A percentile compares a stretch with the other conserved stretches of the same genome.
Conservation (phyloP, 306 rosid species). For the Quercus alba region DNA sequence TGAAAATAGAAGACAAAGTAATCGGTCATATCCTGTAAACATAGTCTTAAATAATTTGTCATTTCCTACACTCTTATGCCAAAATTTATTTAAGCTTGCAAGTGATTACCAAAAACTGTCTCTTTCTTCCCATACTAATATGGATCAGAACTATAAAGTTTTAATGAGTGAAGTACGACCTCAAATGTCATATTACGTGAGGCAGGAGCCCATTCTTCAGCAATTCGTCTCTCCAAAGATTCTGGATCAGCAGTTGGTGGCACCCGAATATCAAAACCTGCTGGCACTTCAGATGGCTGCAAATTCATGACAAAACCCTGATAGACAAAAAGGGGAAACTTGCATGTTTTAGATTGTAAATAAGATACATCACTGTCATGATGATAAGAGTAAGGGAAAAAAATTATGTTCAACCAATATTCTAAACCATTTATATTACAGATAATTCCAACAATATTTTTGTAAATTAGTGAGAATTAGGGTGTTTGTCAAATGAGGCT, state of each 20-base stretch:
- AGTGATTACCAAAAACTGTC: not conserved
- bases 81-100: not conserved
- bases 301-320: constrained; percentile 99
- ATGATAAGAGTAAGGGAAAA: not conserved
- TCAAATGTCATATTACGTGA: constrained; percentile 81
- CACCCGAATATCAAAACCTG: constrained; percentile 87
- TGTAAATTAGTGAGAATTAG: not conserved
- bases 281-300: constrained; percentile 99
- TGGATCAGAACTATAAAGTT: not conserved
- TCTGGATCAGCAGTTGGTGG: constrained; percentile 69
- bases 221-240: constrained; percentile 54
- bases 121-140: not conserved
- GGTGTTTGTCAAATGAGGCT: not conserved
- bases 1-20: too few species aligned
- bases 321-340: constrained; percentile 12
- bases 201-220: constrained; percentile 77
- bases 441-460: not conserved
- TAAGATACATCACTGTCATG: not conserved
- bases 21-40: not conserved
- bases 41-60: not conserved
- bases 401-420: not conserved
- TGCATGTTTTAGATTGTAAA: not conserved
- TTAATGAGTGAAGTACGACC: constrained; percentile 24
- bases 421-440: not conserved
- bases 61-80: not conserved